Conservation (phyloP, 495 filamentous ascomycete genomes). For the Penicillium verhagenii region DNA sequence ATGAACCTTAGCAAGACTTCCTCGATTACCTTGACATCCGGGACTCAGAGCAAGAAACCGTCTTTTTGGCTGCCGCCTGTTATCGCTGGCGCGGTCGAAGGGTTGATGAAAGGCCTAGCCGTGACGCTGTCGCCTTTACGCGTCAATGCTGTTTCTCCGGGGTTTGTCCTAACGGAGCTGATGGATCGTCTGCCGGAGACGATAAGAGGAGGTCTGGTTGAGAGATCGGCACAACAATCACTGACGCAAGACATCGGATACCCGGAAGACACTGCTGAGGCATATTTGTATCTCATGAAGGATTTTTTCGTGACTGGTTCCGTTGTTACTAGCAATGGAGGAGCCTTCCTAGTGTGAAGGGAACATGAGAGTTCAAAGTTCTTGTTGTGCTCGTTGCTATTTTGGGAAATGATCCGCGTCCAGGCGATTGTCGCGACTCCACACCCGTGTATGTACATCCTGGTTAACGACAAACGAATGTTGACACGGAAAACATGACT, state of each 20-base stretch:
- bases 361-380: neutral
- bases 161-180: slow-evolving; percentile 54
- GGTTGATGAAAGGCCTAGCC: slow-evolving; percentile 51
- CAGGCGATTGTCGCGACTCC: neutral
- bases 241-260: slow-evolving; percentile 47
- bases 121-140: slow-evolving; percentile 57
- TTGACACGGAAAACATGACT: too few species aligned
- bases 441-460: too few species aligned
- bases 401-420: neutral
- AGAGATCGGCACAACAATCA: slow-evolving; percentile 21
- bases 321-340: slow-evolving; percentile 39
- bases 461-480: too few species aligned
- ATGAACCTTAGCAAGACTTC: slow-evolving; percentile 35
- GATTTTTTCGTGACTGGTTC: slow-evolving; percentile 55
- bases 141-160: slow-evolving; percentile 59
- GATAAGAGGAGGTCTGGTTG: slow-evolving; percentile 23
- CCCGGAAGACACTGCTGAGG: slow-evolving; percentile 61
- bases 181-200: slow-evolving; percentile 31
- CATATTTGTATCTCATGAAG: slow-evolving; percentile 64
- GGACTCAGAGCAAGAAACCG: slow-evolving; percentile 46
- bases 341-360: slow-evolving; percentile 15
- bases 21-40: slow-evolving; percentile 57
- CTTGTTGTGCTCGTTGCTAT: neutral
- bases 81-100: slow-evolving; percentile 36
- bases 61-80: slow-evolving; percentile 39